Evolutionary conservation across 305 asterid genomes (phyloP).

Genomic region (Fraxinus albicans): DNA sequence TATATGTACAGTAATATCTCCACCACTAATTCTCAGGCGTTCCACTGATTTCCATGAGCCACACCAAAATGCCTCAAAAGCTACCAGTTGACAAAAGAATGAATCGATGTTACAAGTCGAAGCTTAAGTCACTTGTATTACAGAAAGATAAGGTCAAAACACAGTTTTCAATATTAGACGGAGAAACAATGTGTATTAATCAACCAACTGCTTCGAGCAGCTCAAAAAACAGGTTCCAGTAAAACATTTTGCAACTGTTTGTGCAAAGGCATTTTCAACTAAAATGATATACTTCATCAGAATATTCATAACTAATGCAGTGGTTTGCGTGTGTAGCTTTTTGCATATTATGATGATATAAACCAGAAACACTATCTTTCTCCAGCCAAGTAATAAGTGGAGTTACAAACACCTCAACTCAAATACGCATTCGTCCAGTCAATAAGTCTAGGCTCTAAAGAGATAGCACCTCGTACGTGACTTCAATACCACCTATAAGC

Average conservation of each 20-base stretch:
- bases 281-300: not conserved
- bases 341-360: not conserved
- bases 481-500: not conserved
- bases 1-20: constrained; percentile 42
- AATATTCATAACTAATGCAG: not conserved
- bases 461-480: not conserved
- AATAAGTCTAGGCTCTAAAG: not conserved
- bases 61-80: constrained; percentile 75
- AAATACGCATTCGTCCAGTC: not conserved
- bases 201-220: not conserved
- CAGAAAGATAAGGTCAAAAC: not conserved
- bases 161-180: not conserved
- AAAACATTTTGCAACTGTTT: not conserved
- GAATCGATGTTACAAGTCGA: constrained; percentile 12
- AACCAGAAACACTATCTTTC: not conserved
- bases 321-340: not conserved
- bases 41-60: constrained; percentile 81
- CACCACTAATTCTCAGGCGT: constrained; percentile 50
- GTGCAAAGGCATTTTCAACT: not conserved
- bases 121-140: not conserved
- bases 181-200: not conserved
- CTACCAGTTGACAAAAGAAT: constrained; percentile 39
- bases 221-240: not conserved
- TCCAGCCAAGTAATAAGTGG: not conserved
- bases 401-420: not conserved